phyloP scores from a whole-genome alignment of 495 filamentous ascomycete species.

The Trypethelium eluteriae region DNA sequence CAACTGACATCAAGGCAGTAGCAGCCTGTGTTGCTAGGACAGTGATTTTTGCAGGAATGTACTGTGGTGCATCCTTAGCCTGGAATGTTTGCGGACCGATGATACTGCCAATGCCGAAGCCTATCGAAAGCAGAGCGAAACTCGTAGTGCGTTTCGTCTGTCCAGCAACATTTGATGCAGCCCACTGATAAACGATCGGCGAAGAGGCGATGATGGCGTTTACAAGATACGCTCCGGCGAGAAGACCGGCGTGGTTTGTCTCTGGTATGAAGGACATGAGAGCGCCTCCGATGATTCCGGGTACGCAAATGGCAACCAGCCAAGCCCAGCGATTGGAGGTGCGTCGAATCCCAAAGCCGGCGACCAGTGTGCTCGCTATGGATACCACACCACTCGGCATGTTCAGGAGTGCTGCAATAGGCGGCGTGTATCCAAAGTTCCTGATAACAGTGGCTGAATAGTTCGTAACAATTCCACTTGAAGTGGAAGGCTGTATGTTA shows the following conservation, averaged over 20 bases:
- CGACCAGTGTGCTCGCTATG: constrained; percentile 43
- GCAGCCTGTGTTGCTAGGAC: constrained; percentile 4
- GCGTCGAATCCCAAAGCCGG: constrained; percentile 42
- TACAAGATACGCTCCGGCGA: constrained; percentile 59
- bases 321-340: constrained; percentile 47
- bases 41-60: constrained; percentile 28
- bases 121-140: constrained; percentile 48
- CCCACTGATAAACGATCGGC: constrained; percentile 45
- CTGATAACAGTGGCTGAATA: constrained; percentile 21
- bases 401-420: constrained; percentile 17
- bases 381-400: constrained; percentile 18
- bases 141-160: constrained; percentile 48
- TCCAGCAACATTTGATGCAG: constrained; percentile 43
- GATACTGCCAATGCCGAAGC: constrained; percentile 58
- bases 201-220: constrained; percentile 45
- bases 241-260: constrained; percentile 41
- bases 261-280: constrained; percentile 53
- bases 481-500: background rate
- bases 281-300: constrained; percentile 48
- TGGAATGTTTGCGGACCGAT: constrained; percentile 54
- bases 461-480: constrained; percentile 14
- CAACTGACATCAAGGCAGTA: background rate
- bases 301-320: constrained; percentile 40
- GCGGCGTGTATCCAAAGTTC: constrained; percentile 17
- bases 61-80: constrained; percentile 40